These are phyloP conservation scores for Ammopiptanthus mongolicus DNA, from an alignment of 306 rosid genomes.

Conservation along the genomic window DNA sequence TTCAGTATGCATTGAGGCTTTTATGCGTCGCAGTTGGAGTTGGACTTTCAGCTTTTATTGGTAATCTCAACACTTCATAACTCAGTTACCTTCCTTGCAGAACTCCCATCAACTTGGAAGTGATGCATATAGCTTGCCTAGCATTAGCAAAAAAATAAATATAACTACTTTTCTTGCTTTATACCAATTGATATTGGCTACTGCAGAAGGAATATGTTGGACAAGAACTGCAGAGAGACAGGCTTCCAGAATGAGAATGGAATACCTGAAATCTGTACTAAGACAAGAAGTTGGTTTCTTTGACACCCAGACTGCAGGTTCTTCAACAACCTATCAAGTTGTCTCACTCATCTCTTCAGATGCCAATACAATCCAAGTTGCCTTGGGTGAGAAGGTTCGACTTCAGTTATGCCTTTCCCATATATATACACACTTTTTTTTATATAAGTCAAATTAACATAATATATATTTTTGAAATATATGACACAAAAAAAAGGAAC, in stretches of 20 bases:
- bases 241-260: constrained; percentile 73
- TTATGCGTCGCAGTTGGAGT: constrained; percentile 72
- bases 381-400: constrained; percentile 71
- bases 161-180: constrained; percentile 13
- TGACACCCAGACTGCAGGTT: constrained; percentile 60
- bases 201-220: constrained; percentile 87
- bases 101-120: not conserved
- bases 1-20: constrained; percentile 68
- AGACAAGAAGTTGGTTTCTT: constrained; percentile 88
- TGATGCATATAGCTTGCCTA: not conserved
- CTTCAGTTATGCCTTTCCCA: not conserved
- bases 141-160: not conserved
- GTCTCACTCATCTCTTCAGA: constrained; percentile 72
- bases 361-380: constrained; percentile 79
- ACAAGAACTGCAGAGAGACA: constrained; percentile 88
- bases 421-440: not conserved
- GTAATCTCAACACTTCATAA: constrained; percentile 30
- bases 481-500: too few relatives aligned
- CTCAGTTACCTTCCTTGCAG: not conserved
- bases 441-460: too few relatives aligned
- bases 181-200: constrained; percentile 11
- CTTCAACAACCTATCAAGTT: constrained; percentile 78
- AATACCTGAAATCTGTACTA: constrained; percentile 77
- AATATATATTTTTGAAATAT: too few relatives aligned
- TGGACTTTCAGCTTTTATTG: constrained; percentile 75